A percentile compares a stretch with the other conserved stretches of the same genome.
Conservation (phyloP, 805 yeast genomes). For the Zygosaccharomyces siamensis region DNA sequence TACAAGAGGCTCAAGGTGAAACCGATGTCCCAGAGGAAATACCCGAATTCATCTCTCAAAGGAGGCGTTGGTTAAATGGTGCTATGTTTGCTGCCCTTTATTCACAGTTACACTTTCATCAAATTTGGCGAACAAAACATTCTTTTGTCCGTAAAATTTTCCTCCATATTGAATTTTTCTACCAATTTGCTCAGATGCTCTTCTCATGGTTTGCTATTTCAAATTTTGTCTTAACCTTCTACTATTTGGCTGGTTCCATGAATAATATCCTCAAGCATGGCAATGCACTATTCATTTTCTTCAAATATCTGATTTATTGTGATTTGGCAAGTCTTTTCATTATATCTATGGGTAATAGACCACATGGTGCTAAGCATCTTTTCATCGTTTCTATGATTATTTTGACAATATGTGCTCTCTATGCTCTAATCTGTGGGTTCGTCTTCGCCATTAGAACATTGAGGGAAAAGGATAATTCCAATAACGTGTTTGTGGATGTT, state of each 20-base stretch:
- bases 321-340: slow-evolving; percentile 83
- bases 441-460: slow-evolving; percentile 65
- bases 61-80: slow-evolving; percentile 98
- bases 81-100: slow-evolving; percentile 95
- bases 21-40: slow-evolving; percentile 95
- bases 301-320: slow-evolving; percentile 81
- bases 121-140: slow-evolving; percentile 87
- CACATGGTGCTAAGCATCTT: slow-evolving; percentile 86
- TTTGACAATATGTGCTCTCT: slow-evolving; percentile 72
- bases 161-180: slow-evolving; percentile 81
- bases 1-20: slow-evolving; percentile 89
- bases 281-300: slow-evolving; percentile 71
- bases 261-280: slow-evolving; percentile 58
- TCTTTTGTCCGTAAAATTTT: slow-evolving; percentile 72
- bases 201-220: slow-evolving; percentile 92
- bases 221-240: slow-evolving; percentile 87
- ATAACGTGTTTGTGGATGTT: slow-evolving; percentile 62
- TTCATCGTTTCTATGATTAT: slow-evolving; percentile 69
- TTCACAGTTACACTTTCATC: slow-evolving; percentile 77
- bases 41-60: slow-evolving; percentile 91
- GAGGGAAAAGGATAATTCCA: slow-evolving; percentile 35
- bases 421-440: slow-evolving; percentile 77
- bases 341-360: slow-evolving; percentile 94
- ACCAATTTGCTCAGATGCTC: slow-evolving; percentile 71
- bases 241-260: slow-evolving; percentile 86